Evolutionary conservation across 208 protist species (phyloP).

Genomic region (Phytomonas sp.): DNA sequence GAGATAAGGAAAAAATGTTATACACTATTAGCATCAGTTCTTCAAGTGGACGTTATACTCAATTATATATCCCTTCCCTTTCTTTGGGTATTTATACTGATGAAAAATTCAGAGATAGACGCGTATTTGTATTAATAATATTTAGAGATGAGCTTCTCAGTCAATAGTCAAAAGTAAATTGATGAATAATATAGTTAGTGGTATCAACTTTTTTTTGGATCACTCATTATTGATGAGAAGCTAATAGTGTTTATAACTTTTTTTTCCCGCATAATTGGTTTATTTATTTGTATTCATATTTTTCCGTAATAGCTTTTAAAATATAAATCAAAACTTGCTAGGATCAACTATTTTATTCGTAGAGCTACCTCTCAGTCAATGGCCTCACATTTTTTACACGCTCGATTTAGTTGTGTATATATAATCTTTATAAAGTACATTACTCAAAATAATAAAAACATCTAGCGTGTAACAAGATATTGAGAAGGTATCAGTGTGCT

Average conservation of each 20-base stretch:
- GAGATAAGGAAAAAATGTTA: neutral
- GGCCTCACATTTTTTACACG: neutral
- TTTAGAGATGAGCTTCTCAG: neutral
- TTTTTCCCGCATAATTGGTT: neutral
- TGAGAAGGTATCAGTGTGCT: neutral
- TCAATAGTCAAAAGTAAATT: neutral
- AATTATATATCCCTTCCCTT: neutral
- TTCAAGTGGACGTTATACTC: neutral
- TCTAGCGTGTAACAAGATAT: neutral
- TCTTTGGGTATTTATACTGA: neutral
- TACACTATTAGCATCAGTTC: neutral
- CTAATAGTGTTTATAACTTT: conserved; percentile 10
- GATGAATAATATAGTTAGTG: neutral
- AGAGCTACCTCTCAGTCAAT: neutral
- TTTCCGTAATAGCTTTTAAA: conserved; percentile 4
- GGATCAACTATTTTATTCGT: neutral
- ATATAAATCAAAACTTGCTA: conserved; percentile 7
- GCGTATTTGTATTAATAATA: neutral
- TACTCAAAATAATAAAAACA: neutral
- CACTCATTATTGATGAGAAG: neutral
- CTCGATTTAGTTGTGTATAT: neutral
- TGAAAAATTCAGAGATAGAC: neutral
- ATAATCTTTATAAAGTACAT: neutral
- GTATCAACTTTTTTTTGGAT: neutral
- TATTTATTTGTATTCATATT: conserved; percentile 10